A percentile compares a stretch with the other conserved stretches of the same genome.
Conservation (phyloP, 1,139 yeast species). For the Kurtzmaniella quercitrusa region DNA sequence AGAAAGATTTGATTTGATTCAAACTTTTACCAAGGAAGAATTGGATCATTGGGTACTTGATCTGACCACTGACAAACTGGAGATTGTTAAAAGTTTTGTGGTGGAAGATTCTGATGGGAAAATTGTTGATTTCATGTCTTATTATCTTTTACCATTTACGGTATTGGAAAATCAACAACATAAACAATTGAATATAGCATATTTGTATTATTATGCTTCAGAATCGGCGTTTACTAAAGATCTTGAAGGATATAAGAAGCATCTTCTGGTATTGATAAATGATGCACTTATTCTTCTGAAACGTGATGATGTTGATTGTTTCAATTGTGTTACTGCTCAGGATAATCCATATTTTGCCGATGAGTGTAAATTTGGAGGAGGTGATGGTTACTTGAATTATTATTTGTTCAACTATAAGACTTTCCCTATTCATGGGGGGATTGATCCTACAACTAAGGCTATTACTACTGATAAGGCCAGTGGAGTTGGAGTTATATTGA, state of each 20-base stretch:
- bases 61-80: slow-evolving; percentile 23
- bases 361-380: slow-evolving; percentile 83
- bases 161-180: slow-evolving; percentile 69
- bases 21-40: slow-evolving; percentile 66
- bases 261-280: slow-evolving; percentile 58
- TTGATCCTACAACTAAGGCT: slow-evolving; percentile 49
- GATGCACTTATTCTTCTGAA: slow-evolving; percentile 81
- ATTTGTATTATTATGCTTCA: slow-evolving; percentile 85
- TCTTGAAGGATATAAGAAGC: slow-evolving; percentile 42
- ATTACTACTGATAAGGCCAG: slow-evolving; percentile 54
- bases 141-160: slow-evolving; percentile 82
- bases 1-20: slow-evolving; percentile 66
- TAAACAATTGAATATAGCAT: slow-evolving; percentile 77
- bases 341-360: slow-evolving; percentile 83
- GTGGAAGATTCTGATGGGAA: slow-evolving; percentile 61
- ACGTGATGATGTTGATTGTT: slow-evolving; percentile 71
- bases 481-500: slow-evolving; percentile 86
- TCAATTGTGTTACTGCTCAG: slow-evolving; percentile 87
- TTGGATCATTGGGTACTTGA: slow-evolving; percentile 79
- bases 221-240: slow-evolving; percentile 44
- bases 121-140: slow-evolving; percentile 85
- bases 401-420: slow-evolving; percentile 88
- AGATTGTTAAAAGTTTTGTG: slow-evolving; percentile 75
- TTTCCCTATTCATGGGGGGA: slow-evolving; percentile 77
- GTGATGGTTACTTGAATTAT: slow-evolving; percentile 89